Percentiles rank a stretch among this genome's conserved stretches.
Evolutionary conservation across 78 protist species (phyloP).

Genomic region (Chrysochromulina parva): DNA sequence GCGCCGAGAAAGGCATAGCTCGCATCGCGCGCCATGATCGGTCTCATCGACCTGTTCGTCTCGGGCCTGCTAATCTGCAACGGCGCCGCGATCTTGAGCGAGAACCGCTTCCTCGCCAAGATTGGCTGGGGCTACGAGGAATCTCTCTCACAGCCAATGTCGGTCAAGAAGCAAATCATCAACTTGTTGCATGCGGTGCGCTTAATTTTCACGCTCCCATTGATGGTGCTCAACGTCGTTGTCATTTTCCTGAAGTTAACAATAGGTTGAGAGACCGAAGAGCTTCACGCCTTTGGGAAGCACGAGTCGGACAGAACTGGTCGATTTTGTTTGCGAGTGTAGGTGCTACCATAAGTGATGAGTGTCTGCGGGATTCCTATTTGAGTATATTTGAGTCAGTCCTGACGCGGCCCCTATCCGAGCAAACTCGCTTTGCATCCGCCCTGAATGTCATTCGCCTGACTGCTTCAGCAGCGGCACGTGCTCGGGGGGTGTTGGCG

Average conservation of each 20-base stretch:
- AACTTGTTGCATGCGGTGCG: not conserved
- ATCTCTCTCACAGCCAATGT: not conserved
- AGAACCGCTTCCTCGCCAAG: not conserved
- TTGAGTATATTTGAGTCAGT: too few relatives aligned
- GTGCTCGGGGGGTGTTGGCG: too few relatives aligned
- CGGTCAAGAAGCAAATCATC: not conserved
- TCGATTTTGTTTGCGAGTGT: too few relatives aligned
- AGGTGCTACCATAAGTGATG: too few relatives aligned
- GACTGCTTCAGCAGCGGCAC: too few relatives aligned
- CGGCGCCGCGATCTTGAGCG: not conserved
- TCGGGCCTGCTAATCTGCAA: not conserved
- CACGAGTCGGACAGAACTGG: too few relatives aligned
- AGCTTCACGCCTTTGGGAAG: too few relatives aligned
- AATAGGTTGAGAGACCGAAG: not conserved
- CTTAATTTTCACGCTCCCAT: not conserved
- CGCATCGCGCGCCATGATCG: not conserved
- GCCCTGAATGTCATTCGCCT: too few relatives aligned
- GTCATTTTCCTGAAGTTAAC: not conserved
- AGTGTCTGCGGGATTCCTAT: too few relatives aligned
- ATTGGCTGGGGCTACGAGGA: constrained; percentile 8
- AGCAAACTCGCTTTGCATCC: too few relatives aligned
- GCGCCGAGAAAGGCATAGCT: too few relatives aligned
- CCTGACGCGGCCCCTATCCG: too few relatives aligned
- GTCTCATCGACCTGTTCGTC: not conserved
- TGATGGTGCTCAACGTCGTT: not conserved